Base-by-base conservation (phyloP, 176 grass and related monocot genomes). In the Avena sativa region DNA sequence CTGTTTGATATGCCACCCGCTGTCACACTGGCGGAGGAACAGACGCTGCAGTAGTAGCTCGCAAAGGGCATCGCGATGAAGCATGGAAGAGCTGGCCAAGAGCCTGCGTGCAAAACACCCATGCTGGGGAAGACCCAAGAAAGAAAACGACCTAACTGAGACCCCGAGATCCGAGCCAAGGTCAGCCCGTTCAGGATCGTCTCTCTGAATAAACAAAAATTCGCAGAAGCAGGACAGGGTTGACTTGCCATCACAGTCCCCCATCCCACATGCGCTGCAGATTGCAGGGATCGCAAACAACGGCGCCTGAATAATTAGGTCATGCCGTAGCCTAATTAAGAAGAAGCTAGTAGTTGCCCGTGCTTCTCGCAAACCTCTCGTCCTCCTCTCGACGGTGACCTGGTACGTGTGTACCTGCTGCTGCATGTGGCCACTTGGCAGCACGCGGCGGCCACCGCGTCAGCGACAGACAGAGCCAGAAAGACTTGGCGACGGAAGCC, bases 71-170 rank as follows among this genome's bases (percentile, higher is more conserved):
- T 32, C 0, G 32, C 32, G 32, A 34, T 34, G 32, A 34, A 34
- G 3, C 32, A 34, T 3, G 32, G 32, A 34, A 34, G 43, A 44
- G 8, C 6, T 44, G 6, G 5, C 46, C 46, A 50, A 12, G 48
- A 3, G 14, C 3, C 12, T 50, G 5, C 46, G 59, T 65, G 87
- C 7, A 64, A 89, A 74, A 23, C 32, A 6, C 19, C 32, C 23
- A 51, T 68, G 19, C 28, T 38, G 36, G 68, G 36, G 34, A 51
- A 25, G 21, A 75, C 21, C 50, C 83, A 9, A 49, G 58, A 83
- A 53, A 82, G 88, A 62, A 71, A 86, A 86, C 51, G 79, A 86
- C 78, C 78, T 21, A 74, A 70, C 50, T 15, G 30, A 4, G 6
- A 0, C 43, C 2, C 25, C 60, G 84, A 78, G 71, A 86, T 75